Conservation (phyloP, 192 early-diverging fungal species). For the Phlyctochytrium bullatum region DNA sequence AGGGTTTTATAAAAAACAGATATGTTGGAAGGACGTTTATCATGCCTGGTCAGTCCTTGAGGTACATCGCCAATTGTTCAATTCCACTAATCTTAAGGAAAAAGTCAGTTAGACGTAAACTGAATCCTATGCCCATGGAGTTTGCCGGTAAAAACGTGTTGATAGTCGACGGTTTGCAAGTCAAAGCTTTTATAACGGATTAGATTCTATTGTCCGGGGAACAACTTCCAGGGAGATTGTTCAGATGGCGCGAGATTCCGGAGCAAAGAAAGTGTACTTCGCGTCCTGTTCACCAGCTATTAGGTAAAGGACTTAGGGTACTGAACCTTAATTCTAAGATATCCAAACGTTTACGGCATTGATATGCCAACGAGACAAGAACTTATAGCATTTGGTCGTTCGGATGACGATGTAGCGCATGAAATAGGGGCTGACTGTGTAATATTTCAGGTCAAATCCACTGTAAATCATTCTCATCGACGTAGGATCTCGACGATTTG, state of each 20-base stretch:
- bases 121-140: conserved; percentile 98
- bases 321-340: conserved; percentile 47
- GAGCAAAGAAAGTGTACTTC: conserved; percentile 98
- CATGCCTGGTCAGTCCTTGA: conserved; percentile 88
- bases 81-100: conserved; percentile 26
- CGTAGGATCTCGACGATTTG: conserved; percentile 74
- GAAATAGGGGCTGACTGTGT: conserved; percentile 93
- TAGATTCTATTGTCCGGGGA: conserved; percentile 98
- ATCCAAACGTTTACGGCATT: conserved; percentile 99
- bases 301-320: conserved; percentile 51
- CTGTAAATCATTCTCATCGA: not conserved
- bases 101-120: conserved; percentile 92
- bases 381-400: conserved; percentile 79
- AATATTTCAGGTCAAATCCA: conserved; percentile 75
- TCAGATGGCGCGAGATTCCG: conserved; percentile 97
- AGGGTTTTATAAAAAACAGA: conserved; percentile 99
- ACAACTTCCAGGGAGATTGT: conserved; percentile 99
- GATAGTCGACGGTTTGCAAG: conserved; percentile 82
- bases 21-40: conserved; percentile 99
- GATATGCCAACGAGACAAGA: conserved; percentile 97
- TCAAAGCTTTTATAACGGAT: not conserved
- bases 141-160: conserved; percentile 96
- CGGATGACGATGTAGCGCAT: conserved; percentile 80
- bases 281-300: conserved; percentile 97
- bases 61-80: conserved; percentile 16